Percentiles rank a stretch among this genome's conserved stretches.
These are phyloP conservation scores for Yamadazyma dendronema DNA, from an alignment of 1,139 yeast species.

Conservation along the genomic window DNA sequence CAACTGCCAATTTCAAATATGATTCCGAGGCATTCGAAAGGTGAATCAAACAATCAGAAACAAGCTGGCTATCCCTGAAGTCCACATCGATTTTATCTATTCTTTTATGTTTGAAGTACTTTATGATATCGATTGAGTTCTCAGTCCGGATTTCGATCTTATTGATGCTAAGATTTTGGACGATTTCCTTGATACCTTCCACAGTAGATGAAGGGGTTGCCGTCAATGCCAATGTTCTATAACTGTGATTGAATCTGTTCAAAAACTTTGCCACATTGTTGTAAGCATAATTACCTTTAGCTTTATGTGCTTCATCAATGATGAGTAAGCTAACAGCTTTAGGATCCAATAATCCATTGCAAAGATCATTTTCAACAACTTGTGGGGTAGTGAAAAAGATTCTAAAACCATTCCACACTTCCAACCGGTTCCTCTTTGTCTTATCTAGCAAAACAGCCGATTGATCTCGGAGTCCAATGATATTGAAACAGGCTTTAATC, in stretches of 20 bases:
- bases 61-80: slow-evolving; percentile 51
- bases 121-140: slow-evolving; percentile 72
- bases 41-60: slow-evolving; percentile 44
- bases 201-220: slow-evolving; percentile 94
- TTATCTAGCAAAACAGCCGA: slow-evolving; percentile 84
- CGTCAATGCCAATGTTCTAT: slow-evolving; percentile 79
- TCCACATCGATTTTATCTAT: slow-evolving; percentile 61
- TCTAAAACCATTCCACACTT: slow-evolving; percentile 71
- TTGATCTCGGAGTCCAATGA: slow-evolving; percentile 75
- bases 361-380: slow-evolving; percentile 87
- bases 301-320: slow-evolving; percentile 94
- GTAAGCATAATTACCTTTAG: slow-evolving; percentile 87
- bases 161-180: slow-evolving; percentile 70
- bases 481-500: slow-evolving; percentile 86
- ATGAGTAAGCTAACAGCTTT: slow-evolving; percentile 72
- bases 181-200: slow-evolving; percentile 84
- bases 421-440: slow-evolving; percentile 59
- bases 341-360: slow-evolving; percentile 73
- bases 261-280: slow-evolving; percentile 74
- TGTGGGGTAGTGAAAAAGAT: slow-evolving; percentile 97
- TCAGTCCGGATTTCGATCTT: slow-evolving; percentile 86
- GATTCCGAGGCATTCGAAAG: slow-evolving; percentile 60
- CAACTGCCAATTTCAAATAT: slow-evolving; percentile 60
- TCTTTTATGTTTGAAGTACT: slow-evolving; percentile 71
- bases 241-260: slow-evolving; percentile 60